A percentile compares a stretch with the other conserved stretches of the same genome.
Evolutionary conservation across 257 asterid genomes (phyloP).

Genomic region (Cordia subcordata): DNA sequence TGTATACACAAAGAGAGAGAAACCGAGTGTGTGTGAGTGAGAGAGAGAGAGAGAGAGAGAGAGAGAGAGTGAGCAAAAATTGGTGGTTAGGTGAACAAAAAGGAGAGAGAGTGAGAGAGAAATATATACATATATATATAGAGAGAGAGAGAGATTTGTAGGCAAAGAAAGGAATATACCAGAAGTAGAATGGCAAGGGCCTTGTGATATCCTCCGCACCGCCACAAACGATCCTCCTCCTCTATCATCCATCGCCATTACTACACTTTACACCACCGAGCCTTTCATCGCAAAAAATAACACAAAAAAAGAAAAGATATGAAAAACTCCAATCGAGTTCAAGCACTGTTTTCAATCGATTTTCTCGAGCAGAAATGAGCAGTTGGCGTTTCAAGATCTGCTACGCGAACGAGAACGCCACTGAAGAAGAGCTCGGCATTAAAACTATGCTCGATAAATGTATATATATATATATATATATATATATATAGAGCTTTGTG

Average conservation of each 20-base stretch:
- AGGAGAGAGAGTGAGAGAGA: not conserved
- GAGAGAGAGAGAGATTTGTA: constrained; percentile 1
- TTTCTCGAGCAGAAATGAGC: not conserved
- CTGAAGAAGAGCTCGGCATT: not conserved
- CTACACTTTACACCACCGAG: constrained; percentile 51
- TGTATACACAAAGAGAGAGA: not conserved
- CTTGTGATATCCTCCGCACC: constrained; percentile 37
- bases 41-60: constrained; percentile 3
- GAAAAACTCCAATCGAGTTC: not conserved
- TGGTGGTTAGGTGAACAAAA: constrained; percentile 19
- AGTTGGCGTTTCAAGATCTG: not conserved
- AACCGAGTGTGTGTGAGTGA: no score
- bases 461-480: no score
- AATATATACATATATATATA: no score
- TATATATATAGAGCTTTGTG: not conserved
- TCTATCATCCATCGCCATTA: constrained; percentile 1
- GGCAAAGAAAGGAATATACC: constrained; percentile 36
- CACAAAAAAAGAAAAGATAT: not conserved
- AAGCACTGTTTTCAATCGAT: not conserved
- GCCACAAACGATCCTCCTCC: constrained; percentile 19
- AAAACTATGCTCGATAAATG: not conserved
- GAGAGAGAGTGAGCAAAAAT: constrained; percentile 14
- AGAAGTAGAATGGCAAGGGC: constrained; percentile 84
- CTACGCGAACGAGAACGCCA: not conserved
- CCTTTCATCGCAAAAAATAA: constrained; percentile 39